Evolutionary conservation across 139 green algal species (phyloP), one percentile per base, ranked within the genome.

Genomic region (Micractinium conductrix): DNA sequence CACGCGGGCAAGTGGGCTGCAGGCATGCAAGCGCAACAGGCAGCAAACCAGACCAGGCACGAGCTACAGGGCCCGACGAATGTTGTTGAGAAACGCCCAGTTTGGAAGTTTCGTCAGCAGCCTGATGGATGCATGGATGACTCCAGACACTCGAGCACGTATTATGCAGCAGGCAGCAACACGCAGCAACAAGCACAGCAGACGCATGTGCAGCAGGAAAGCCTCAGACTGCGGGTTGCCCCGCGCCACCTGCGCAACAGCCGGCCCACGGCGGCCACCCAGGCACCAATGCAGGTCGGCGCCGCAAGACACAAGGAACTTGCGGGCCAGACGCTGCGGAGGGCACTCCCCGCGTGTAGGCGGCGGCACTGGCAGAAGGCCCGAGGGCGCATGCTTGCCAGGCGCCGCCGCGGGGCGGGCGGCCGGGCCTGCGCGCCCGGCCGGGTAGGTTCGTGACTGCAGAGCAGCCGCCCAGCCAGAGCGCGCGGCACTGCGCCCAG

Each of bases 141-240:
- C n/a, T n/a, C n/a, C n/a, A n/a, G n/a, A n/a, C n/a, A n/a, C n/a
- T n/a, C n/a, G n/a, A n/a, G n/a, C n/a, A n/a, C n/a, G n/a, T n/a
- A n/a, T 38, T 3, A 69, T 38, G 60, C 48, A 30, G 7, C 55
- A 26, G 4, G 55, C 12, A 65, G 55, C 16, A 26, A 69, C 4
- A 30, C 12, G 60, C 60, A 69, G 28, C 8, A 38, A 33, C 63
- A 22, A 38, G n/a, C n/a, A 42, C 26, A 16, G 4, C n/a, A 8
- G 58, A 37, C 4, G 26, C n/a, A 67, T 4, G 58, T 33, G 22
- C 58, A 35, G 33, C 10, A 44, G 9, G 28, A 19, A 38, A 44
- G 70, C 70, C 70, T 78, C 70, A 78, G 70, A 78, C 70, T 78
- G 70, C 70, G 70, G 70, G 70, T 76, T 60, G 70, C 42, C 43